Evolutionary conservation across 2,329 filamentous ascomycete genomes (phyloP).

Genomic region (Aspergillus aculeatus): DNA sequence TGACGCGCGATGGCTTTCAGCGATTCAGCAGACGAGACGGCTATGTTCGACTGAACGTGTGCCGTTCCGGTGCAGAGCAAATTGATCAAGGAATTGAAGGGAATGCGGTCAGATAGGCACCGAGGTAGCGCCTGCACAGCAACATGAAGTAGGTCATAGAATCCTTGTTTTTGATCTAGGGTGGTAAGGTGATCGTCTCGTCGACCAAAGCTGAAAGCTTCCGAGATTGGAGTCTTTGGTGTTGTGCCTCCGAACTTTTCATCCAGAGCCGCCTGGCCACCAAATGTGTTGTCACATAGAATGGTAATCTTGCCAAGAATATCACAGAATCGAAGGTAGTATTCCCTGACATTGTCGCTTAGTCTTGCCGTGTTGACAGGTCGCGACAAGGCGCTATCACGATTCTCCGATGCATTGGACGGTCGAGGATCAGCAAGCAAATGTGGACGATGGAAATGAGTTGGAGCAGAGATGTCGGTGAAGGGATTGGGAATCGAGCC

Average conservation of each 20-base stretch:
- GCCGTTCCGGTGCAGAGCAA: slow-evolving; percentile 94
- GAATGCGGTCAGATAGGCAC: slow-evolving; percentile 87
- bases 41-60: slow-evolving; percentile 90
- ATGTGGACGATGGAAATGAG: slow-evolving; percentile 37
- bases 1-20: slow-evolving; percentile 94
- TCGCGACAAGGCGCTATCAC: slow-evolving; percentile 37
- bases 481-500: slow-evolving; percentile 48
- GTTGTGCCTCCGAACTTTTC: slow-evolving; percentile 87
- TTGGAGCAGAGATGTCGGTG: slow-evolving; percentile 37
- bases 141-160: slow-evolving; percentile 92
- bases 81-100: slow-evolving; percentile 91
- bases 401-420: slow-evolving; percentile 25
- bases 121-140: slow-evolving; percentile 92
- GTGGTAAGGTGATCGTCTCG: slow-evolving; percentile 74
- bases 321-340: slow-evolving; percentile 88
- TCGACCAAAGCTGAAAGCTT: slow-evolving; percentile 86
- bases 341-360: slow-evolving; percentile 75
- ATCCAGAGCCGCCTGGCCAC: slow-evolving; percentile 89
- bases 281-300: slow-evolving; percentile 95
- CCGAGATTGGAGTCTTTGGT: slow-evolving; percentile 91
- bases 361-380: slow-evolving; percentile 63
- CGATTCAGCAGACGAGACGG: slow-evolving; percentile 85
- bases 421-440: slow-evolving; percentile 38
- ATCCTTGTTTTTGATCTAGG: slow-evolving; percentile 84
- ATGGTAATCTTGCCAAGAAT: slow-evolving; percentile 94